Base-by-base conservation (phyloP, 2,329 filamentous ascomycete genomes). In the Pseudocercospora eumusae region DNA sequence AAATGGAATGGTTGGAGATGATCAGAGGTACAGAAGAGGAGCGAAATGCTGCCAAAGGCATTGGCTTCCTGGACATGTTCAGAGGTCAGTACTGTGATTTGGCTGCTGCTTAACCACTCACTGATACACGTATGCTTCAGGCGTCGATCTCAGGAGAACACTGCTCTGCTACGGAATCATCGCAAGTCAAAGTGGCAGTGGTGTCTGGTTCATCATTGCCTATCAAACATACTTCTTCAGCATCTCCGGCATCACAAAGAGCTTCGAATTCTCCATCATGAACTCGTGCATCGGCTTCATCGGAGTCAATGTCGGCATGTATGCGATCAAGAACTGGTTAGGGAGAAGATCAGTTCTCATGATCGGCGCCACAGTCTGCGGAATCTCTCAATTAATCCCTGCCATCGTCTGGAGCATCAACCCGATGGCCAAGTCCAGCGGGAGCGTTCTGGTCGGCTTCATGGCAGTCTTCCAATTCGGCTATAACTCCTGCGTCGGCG, bases 261-360 rank as follows among this genome's bases (percentile, higher is more conserved):
- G 42, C 42, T 45, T 45, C n/a, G 42, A 45, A 20, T 45, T 45
- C n/a, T 45, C 42, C 20, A 45, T 45, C 42, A 45, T 45, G 42
- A 45, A 45, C n/a, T 18, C 42, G 10, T 45, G 42, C 42, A 45
- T 45, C n/a, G 42, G 42, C 42, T 45, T 45, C 20, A 45, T 45
- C 7, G 42, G 42, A 10, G 42, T 45, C 42, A 45, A 45, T 21
- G 42, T 45, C 9, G 42, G 42, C 42, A 45, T 45, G 42, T 45
- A 45, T 11, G 42, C 42, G 42, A 45, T 45, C n/a, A 45, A 45
- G 42, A 45, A 45, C 20, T 45, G 42, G 42, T 45, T 45, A 1
- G 42, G 42, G n/a, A 18, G 42, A 45, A 45, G 42, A 21, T 45
- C 42, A 6, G 21, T 45, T 21, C 42, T 45, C 8, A 45, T 45